Percentiles rank a stretch among this genome's conserved stretches.
These are phyloP conservation scores for Aspergillus brasiliensis DNA, from an alignment of 2,329 filamentous ascomycete genomes.

Conservation along the genomic window DNA sequence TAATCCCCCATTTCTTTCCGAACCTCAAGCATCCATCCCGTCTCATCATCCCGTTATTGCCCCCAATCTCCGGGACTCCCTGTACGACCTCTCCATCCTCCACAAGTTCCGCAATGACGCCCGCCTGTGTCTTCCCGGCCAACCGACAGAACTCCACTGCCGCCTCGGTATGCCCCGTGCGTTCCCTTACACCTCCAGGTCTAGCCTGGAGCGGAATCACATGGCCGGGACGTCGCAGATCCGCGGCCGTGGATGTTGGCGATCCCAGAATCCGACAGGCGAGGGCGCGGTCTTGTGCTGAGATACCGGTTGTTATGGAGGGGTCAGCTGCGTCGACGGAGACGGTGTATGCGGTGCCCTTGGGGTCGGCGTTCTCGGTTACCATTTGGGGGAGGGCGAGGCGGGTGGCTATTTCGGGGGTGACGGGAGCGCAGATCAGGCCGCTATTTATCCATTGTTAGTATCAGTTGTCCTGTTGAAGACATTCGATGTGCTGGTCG, in stretches of 20 bases:
- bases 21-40: conserved; percentile 86
- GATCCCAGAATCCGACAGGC: conserved; percentile 79
- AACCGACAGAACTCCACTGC: conserved; percentile 86
- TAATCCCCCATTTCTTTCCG: conserved; percentile 83
- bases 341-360: conserved; percentile 90
- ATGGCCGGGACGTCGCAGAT: conserved; percentile 83
- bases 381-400: conserved; percentile 93
- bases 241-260: conserved; percentile 55
- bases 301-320: conserved; percentile 83
- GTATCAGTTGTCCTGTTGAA: not conserved
- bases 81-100: conserved; percentile 75
- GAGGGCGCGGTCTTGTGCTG: conserved; percentile 80
- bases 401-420: conserved; percentile 65
- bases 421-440: conserved; percentile 85
- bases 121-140: conserved; percentile 73
- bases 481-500: not conserved
- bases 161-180: conserved; percentile 90
- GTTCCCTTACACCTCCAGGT: conserved; percentile 75
- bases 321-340: conserved; percentile 77
- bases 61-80: conserved; percentile 66
- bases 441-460: conserved; percentile 55
- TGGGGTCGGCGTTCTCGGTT: conserved; percentile 73
- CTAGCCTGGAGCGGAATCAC: conserved; percentile 81
- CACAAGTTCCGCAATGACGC: conserved; percentile 88
- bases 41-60: conserved; percentile 82